Evolutionary conservation across 75 land plant species (phyloP).

Genomic region (Pseudotsuga menziesii): DNA sequence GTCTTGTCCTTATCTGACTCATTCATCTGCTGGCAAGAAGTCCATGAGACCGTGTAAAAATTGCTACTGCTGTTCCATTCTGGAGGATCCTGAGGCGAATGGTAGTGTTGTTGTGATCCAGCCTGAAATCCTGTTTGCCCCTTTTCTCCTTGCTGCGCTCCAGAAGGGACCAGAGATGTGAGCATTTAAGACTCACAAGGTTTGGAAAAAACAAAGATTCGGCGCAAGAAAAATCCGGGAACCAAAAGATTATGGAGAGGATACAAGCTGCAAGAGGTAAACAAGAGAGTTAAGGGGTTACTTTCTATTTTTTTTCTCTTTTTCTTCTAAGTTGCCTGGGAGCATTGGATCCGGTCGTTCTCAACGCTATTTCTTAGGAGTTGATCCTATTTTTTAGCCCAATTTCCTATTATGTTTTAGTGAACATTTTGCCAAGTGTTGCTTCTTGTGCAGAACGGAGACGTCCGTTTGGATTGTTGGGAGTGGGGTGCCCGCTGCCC

Average conservation of each 20-base stretch:
- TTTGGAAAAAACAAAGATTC: background rate
- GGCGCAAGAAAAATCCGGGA: conserved; percentile 1
- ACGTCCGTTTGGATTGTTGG: conserved; percentile 7
- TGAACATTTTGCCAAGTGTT: background rate
- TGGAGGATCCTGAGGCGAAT: background rate
- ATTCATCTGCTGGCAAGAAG: background rate
- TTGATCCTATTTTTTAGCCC: background rate
- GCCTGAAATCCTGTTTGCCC: background rate
- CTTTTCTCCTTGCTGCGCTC: background rate
- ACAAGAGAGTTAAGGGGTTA: background rate
- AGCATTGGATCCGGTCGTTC: conserved; percentile 1
- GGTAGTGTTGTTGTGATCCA: background rate
- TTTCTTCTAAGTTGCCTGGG: too few relatives aligned
- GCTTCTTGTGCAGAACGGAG: background rate
- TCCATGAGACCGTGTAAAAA: background rate
- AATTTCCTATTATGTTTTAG: conserved; percentile 1
- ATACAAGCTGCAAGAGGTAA: background rate
- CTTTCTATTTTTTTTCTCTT: background rate
- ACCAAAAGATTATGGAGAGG: background rate
- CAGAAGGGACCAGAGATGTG: background rate
- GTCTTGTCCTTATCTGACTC: background rate
- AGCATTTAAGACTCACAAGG: background rate
- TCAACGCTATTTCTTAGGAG: background rate
- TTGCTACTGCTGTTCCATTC: background rate
- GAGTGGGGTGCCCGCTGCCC: background rate